phyloP scores from a whole-genome alignment of 129 eudicot species.

The Calendula officinalis region DNA sequence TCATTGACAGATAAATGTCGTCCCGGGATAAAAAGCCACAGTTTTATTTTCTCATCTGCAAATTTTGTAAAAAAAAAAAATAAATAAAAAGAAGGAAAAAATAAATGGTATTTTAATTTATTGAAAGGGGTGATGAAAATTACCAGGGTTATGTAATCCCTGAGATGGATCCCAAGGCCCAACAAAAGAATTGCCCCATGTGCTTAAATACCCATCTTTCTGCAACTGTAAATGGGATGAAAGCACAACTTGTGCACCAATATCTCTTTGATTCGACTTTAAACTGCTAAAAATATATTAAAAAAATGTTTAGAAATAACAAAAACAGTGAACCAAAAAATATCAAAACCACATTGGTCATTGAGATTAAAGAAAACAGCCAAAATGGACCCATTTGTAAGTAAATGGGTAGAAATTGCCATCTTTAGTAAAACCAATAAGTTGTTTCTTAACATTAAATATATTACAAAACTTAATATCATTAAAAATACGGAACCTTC shows the following conservation, averaged over 20 bases:
- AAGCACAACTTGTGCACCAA: conserved; percentile 61
- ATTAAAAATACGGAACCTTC: conserved; percentile 48
- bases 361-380: not conserved
- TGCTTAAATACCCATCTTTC: conserved; percentile 85
- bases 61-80: conserved; percentile 10
- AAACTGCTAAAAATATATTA: conserved; percentile 38
- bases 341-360: not conserved
- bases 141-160: conserved; percentile 96
- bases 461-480: not conserved
- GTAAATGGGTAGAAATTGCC: conserved; percentile 5
- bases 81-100: not conserved
- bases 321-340: not conserved
- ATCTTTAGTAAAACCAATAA: not conserved
- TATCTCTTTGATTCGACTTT: conserved; percentile 63
- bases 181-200: conserved; percentile 93
- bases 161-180: conserved; percentile 99
- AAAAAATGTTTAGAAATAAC: not conserved
- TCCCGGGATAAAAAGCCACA: conserved; percentile 97
- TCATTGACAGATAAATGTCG: conserved; percentile 65
- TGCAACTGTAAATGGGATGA: conserved; percentile 86
- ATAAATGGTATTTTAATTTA: not conserved
- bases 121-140: conserved; percentile 8
- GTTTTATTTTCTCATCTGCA: conserved; percentile 94
- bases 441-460: conserved; percentile 9
- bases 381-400: not conserved